A percentile compares a stretch with the other conserved stretches of the same genome.
Conservation (phyloP, 345 rosid species). For the Sisymbrium irio region DNA sequence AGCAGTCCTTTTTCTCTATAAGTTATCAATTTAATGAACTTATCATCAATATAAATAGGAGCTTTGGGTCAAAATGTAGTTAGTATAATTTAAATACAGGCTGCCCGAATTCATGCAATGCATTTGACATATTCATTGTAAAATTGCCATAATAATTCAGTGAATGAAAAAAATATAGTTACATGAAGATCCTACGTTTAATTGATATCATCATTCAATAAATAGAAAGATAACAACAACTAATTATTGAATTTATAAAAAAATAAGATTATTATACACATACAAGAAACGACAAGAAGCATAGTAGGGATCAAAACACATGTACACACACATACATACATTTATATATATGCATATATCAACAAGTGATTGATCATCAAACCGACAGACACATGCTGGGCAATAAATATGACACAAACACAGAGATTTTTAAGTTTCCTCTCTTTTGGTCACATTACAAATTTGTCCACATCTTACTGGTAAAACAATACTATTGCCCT, state of each 20-base stretch:
- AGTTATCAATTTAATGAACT: too few relatives aligned
- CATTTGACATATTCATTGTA: too few relatives aligned
- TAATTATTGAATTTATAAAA: conserved; percentile 3
- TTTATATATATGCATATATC: background rate
- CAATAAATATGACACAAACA: conserved; percentile 40
- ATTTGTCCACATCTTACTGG: conserved; percentile 32
- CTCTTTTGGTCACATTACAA: conserved; percentile 40
- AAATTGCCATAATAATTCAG: too few relatives aligned
- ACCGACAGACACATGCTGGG: conserved; percentile 38
- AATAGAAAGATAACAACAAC: background rate
- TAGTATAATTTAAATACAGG: too few relatives aligned
- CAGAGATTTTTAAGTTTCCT: conserved; percentile 36
- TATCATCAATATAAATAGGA: too few relatives aligned
- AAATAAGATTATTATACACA: background rate
- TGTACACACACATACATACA: conserved; percentile 20
- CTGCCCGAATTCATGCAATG: too few relatives aligned
- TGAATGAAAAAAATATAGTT: too few relatives aligned
- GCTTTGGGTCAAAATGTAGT: too few relatives aligned
- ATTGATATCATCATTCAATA: too few relatives aligned
- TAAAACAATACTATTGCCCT: conserved; percentile 35
- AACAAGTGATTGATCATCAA: conserved; percentile 31
- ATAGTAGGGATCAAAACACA: conserved; percentile 37
- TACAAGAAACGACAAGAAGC: conserved; percentile 30
- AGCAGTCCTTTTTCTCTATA: too few relatives aligned
- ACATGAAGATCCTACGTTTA: too few relatives aligned